Base-by-base conservation (phyloP, 208 protist species). In the Trypanosoma scelopori region DNA sequence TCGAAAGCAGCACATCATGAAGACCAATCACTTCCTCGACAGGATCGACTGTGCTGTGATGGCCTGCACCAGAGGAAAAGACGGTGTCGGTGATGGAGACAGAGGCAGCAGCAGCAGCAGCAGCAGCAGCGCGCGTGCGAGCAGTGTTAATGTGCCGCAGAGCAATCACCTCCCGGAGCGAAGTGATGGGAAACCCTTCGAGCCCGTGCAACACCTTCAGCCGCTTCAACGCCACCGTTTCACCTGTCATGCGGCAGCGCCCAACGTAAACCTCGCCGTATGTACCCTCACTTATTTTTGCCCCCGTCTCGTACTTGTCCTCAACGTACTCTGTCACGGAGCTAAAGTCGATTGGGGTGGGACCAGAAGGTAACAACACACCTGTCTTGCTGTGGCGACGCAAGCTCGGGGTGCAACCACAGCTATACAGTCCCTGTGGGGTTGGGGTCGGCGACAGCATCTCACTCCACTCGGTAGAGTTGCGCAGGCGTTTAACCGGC, bases 211-310 rank as follows among this genome's bases (percentile, higher is more conserved):
- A 66, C 62, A 76, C 79, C 74, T 95, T 95, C 35, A 95, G 66
- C n/a, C 90, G 71, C 78, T 95, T 95, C 49, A 95, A 60, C 22
- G 87, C 90, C 45, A 95, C 90, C 22, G 41, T 28, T 23, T 78
- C 84, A 28, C 75, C 77, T 48, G 78, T 86, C 41, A 58, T 57
- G 57, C 81, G 71, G 23, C 67, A 72, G 23, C 50, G 48, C 7
- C 85, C 87, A 43, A 82, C 66, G 76, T 95, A 99, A 3, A 99
- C 98, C 51, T 97, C 93, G 51, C 98, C 98, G 73, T 98, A 99
- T 28, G 96, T 97, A 42, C 98, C 98, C 65, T 99, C 96, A 69
- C 95, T 96, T 20, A 99, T 85, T 69, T 97, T 95, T 46, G 91
- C 71, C 20, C 83, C 51, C 18, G 90, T 61, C 9, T 73, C 66